A percentile compares a stretch with the other conserved stretches of the same genome.
These are phyloP conservation scores for Plasmodium gonderi DNA, from an alignment of 169 alveolate species.

Conservation along the genomic window DNA sequence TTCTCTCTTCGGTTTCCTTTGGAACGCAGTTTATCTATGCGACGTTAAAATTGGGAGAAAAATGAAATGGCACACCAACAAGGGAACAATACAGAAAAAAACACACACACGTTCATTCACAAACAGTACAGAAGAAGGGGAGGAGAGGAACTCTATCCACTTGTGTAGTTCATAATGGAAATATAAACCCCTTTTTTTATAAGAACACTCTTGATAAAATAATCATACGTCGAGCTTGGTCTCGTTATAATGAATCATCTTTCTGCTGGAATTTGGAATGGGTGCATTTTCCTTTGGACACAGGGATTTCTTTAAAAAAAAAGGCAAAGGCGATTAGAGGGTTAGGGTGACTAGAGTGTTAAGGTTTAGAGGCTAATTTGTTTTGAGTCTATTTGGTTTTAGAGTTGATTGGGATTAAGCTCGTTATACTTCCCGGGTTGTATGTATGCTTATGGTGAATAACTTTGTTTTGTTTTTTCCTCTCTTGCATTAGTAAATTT, in stretches of 20 bases:
- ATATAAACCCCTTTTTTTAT: not conserved
- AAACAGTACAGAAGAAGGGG: not conserved
- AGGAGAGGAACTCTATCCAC: not conserved
- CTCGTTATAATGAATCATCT: conserved; percentile 2
- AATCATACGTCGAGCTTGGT: conserved; percentile 24
- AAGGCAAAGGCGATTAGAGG: not conserved
- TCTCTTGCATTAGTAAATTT: not conserved
- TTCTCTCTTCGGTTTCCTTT: conserved; percentile 5
- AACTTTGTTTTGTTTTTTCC: not conserved
- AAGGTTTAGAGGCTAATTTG: no score
- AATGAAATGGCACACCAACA: not conserved
- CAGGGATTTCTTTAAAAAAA: conserved; percentile 33
- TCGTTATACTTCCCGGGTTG: no score
- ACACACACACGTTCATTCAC: no score
- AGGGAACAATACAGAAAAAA: not conserved
- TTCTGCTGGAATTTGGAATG: conserved; percentile 17
- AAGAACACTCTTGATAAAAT: not conserved
- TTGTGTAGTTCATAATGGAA: no score
- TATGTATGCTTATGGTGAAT: not conserved
- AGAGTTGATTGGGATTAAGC: no score
- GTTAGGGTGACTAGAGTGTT: no score
- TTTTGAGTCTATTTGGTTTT: no score
- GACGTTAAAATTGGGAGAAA: not conserved
- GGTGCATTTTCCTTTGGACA: conserved; percentile 50
- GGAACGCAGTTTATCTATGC: conserved; percentile 50